Base-by-base conservation (phyloP, 371 early-diverging fungal species). In the Mucor ambiguus region DNA sequence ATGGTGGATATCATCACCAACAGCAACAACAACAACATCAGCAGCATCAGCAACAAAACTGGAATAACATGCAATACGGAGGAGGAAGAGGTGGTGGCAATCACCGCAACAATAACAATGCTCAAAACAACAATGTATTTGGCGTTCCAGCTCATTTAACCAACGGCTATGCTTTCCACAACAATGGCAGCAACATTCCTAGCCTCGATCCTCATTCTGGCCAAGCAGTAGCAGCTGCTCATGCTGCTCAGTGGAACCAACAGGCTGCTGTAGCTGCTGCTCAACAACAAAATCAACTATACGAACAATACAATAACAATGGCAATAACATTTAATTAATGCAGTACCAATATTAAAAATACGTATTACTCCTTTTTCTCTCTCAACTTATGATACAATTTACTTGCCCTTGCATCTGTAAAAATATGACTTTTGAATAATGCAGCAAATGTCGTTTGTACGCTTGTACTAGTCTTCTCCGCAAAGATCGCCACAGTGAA, bases 241-340 rank as follows among this genome's bases (percentile, higher is more conserved):
- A 64, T 57, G 65, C 69, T 48, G 69, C 54, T 28, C 70, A 70
- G 43, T 70, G 70, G 70, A 70, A 70, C 28, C 66, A 70, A 52
- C 70, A 65, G 49, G 70, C 70, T 58, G 66, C 70, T 14, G 44
- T 69, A 33, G 33, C 33, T 38, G 62, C 70, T 16, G 64, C 64
- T 44, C 67, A 67, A 29, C 66, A 66, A 57, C 68, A 68, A 30
- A 61, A 61, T 22, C 66, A 70, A 61, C 52, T 70, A 11, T 70
- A 70, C 24, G 70, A 66, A 28, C 70, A 70, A 52, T 70, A 70
- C 43, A 65, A 60, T 52, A 37, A 55, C n/a, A 26, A 57, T 49
- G 48, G 61, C 46, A 69, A 64, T 55, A 69, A 64, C 61, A 46
- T 60, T 24, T 69, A 69, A 69, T 60, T 33, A 38, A 61, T 49